Percentiles rank a stretch among this genome's conserved stretches.
Evolutionary conservation across 306 rosid species (phyloP).

Genomic region (Prunus armeniaca): DNA sequence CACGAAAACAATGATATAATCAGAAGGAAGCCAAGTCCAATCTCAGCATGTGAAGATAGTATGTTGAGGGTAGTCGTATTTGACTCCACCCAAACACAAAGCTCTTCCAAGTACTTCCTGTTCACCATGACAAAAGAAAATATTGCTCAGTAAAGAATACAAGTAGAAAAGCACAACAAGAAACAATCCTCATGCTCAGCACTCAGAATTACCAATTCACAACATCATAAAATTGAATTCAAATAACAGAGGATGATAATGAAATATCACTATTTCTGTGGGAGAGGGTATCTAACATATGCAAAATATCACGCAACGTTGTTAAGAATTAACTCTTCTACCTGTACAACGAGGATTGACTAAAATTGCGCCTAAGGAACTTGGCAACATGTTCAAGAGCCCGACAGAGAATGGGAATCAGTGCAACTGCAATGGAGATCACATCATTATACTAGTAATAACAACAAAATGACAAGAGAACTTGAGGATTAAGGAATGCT

Average conservation of each 20-base stretch:
- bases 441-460: constrained; percentile 22
- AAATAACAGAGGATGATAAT: neutral
- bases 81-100: constrained; percentile 95
- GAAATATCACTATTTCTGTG: neutral
- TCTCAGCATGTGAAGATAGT: constrained; percentile 87
- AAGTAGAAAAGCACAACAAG: neutral
- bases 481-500: constrained; percentile 30
- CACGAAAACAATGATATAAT: constrained; percentile 80
- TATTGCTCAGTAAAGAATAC: neutral
- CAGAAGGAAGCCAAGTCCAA: constrained; percentile 86
- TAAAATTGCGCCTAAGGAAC: constrained; percentile 90
- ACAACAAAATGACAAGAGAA: neutral
- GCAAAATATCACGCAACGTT: constrained; percentile 6
- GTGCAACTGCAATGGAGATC: constrained; percentile 67
- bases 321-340: constrained; percentile 25
- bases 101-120: constrained; percentile 93
- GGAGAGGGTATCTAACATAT: neutral
- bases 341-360: constrained; percentile 88
- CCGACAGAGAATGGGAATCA: constrained; percentile 85
- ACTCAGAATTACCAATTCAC: neutral
- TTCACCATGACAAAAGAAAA: constrained; percentile 6
- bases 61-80: constrained; percentile 75
- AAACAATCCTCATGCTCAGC: neutral
- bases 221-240: neutral
- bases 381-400: constrained; percentile 87